Base-by-base conservation (phyloP, 2,329 filamentous ascomycete genomes). In the Alternaria burnsii region DNA sequence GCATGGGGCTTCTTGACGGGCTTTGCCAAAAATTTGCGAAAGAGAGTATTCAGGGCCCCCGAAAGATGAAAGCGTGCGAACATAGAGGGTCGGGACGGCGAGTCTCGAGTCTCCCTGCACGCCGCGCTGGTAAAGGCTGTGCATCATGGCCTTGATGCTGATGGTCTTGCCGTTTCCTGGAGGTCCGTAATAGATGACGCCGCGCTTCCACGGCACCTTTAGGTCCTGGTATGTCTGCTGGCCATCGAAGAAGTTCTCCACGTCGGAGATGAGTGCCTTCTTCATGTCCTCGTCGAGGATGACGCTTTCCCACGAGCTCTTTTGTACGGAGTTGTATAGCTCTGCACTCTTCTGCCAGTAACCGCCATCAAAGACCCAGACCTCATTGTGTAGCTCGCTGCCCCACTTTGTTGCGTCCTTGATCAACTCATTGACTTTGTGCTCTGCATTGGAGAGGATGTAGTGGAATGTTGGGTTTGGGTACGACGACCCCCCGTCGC, bases 171-270 rank as follows among this genome's bases (percentile, higher is more conserved):
- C 89, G 60, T 91, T 91, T 12, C 84, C 84, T 1, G 84, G 87
- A 0, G 88, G 86, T 0, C 88, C 89, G 62, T 90, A 84, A 71
- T 89, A 90, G 59, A 91, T 90, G 44, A 91, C 79, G 0, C 89
- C 89, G 47, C 89, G 80, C 82, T 92, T 91, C 89, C 89, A 92
- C 0, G 89, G 88, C 5, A 91, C 88, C 61, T 83, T 83, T 43
- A 91, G 81, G 48, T 84, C 79, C 5, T 80, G 71, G 70, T 91
- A 92, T 2, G 86, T 86, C 5, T 85, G 82, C 32, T 83, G 80
- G 0, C 82, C 83, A 52, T 86, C 81, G 72, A 89, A 92, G 78
- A 92, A 92, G 46, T 85, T 84, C 42, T 85, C 76, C 42, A 91
- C 86, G 71, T 91, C 89, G 4, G 84, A 81, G 48, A 89, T 86